Percentiles rank a stretch among this genome's conserved stretches.
These are phyloP conservation scores for Trichaptum fuscoviolaceum DNA, from an alignment of 768 basidiomycete genomes.

Conservation along the genomic window DNA sequence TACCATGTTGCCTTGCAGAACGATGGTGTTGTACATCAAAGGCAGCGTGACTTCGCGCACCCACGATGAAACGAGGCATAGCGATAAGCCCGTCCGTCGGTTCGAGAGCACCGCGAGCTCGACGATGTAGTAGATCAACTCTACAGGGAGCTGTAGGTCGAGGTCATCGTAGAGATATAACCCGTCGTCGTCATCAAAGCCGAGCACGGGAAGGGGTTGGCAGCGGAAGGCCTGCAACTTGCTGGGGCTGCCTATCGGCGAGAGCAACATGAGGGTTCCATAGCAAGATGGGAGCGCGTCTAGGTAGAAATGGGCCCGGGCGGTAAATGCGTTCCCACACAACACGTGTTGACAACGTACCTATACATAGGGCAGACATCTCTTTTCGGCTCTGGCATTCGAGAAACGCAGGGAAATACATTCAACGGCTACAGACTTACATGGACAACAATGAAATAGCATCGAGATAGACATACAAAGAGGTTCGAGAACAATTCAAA, in stretches of 20 bases:
- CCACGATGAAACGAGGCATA: slow-evolving; percentile 31
- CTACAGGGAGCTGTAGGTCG: slow-evolving; percentile 24
- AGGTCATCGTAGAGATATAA: slow-evolving; percentile 1
- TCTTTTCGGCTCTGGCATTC: neutral
- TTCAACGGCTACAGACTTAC: neutral
- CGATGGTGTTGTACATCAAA: slow-evolving; percentile 32
- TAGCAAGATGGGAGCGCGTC: neutral
- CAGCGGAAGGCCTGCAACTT: slow-evolving; percentile 3
- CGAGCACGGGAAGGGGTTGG: slow-evolving; percentile 1
- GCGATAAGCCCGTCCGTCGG: slow-evolving; percentile 23
- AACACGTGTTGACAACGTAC: slow-evolving; percentile 1
- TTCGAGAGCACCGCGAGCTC: slow-evolving; percentile 28
- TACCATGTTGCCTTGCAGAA: slow-evolving; percentile 17
- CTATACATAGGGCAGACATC: neutral
- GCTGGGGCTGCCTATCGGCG: slow-evolving; percentile 4
- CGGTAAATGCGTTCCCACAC: neutral
- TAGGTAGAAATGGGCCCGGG: neutral
- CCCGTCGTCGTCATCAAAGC: neutral
- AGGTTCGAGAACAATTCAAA: slow-evolving; percentile 28
- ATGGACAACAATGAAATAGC: neutral
- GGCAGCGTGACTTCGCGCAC: slow-evolving; percentile 29
- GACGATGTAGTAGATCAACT: slow-evolving; percentile 31
- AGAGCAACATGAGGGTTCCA: slow-evolving; percentile 4
- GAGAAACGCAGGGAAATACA: neutral
- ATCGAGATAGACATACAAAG: neutral